Evolutionary conservation across 2,329 filamentous ascomycete genomes (phyloP).

Genomic region (Cladosporium sp.): DNA sequence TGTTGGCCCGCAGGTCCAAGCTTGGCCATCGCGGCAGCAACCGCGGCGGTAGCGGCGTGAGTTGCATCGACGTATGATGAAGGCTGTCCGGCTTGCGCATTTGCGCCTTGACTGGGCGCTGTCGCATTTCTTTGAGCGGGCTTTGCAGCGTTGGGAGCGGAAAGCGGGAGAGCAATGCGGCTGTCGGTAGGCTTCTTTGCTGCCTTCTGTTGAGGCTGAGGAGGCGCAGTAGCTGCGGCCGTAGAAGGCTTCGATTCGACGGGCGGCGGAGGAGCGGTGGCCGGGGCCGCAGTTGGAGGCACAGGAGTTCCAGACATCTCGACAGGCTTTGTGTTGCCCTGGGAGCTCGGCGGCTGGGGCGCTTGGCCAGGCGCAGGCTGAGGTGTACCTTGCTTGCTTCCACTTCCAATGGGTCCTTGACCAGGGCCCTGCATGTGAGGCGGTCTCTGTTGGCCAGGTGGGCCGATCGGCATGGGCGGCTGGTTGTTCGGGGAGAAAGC

Average conservation of each 20-base stretch:
- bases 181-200: conserved; percentile 42
- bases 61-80: conserved; percentile 55
- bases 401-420: conserved; percentile 35
- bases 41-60: conserved; percentile 69
- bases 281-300: conserved; percentile 38
- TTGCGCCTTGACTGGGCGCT: background rate
- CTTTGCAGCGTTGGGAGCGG: conserved; percentile 35
- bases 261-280: conserved; percentile 56
- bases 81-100: conserved; percentile 14
- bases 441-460: conserved; percentile 43
- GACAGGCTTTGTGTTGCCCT: conserved; percentile 24
- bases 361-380: conserved; percentile 24
- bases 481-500: conserved; percentile 24
- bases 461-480: conserved; percentile 50
- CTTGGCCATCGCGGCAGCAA: conserved; percentile 76
- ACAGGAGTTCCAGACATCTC: conserved; percentile 38
- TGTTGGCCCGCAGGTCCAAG: conserved; percentile 41
- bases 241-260: conserved; percentile 65
- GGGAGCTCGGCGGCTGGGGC: conserved; percentile 19
- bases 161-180: conserved; percentile 60
- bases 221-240: conserved; percentile 50
- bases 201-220: conserved; percentile 29
- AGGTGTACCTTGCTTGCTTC: conserved; percentile 33
- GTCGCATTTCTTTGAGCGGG: background rate
- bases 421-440: conserved; percentile 40